Conservation (phyloP, 176 grass and related monocot genomes). For the Melocanna baccifera region DNA sequence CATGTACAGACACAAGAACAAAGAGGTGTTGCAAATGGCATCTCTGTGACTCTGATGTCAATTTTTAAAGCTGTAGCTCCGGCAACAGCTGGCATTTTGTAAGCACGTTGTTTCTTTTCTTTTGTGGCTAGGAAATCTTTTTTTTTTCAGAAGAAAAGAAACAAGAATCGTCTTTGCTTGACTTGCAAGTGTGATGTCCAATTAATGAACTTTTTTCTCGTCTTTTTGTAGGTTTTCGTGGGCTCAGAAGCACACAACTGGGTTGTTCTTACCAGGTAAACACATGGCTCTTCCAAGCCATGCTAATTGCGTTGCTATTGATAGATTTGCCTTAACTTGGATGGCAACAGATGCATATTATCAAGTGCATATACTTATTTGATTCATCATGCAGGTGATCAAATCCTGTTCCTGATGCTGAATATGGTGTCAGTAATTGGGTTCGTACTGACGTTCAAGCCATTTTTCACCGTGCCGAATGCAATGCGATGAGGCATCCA, state of each 20-base stretch:
- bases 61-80: slow-evolving; percentile 64
- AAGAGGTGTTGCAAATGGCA: slow-evolving; percentile 71
- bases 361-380: not conserved
- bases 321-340: not conserved
- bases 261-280: slow-evolving; percentile 51
- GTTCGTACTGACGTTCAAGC: slow-evolving; percentile 42
- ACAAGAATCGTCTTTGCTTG: not conserved
- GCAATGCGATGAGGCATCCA: not conserved
- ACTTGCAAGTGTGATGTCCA: not conserved
- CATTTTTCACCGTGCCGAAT: slow-evolving; percentile 40
- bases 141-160: not conserved
- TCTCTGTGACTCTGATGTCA: slow-evolving; percentile 69
- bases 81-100: slow-evolving; percentile 62
- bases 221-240: slow-evolving; percentile 55
- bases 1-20: slow-evolving; percentile 53
- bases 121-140: not conserved
- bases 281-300: not conserved
- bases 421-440: slow-evolving; percentile 46
- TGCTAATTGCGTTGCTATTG: not conserved
- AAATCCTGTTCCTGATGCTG: slow-evolving; percentile 58
- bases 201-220: not conserved
- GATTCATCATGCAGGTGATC: slow-evolving; percentile 47
- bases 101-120: slow-evolving; percentile 21
- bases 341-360: not conserved
- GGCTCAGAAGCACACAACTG: slow-evolving; percentile 53